Base-by-base conservation (phyloP, 202 grass and related monocot species). In the Setaria viridis region DNA sequence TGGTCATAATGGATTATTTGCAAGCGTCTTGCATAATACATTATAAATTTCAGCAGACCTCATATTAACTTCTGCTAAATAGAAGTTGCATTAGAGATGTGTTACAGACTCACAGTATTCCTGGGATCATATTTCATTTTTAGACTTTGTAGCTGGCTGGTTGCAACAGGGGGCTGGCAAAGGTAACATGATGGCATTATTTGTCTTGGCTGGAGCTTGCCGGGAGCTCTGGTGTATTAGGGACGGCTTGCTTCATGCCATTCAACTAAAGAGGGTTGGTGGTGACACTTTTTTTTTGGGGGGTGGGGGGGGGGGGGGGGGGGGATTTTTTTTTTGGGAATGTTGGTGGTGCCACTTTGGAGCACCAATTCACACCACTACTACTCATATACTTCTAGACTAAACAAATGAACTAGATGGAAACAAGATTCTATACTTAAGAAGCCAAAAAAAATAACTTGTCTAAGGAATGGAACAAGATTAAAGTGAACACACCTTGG, bases 401-500 rank as follows among this genome's bases (percentile, higher is more conserved):
- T 51, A 67, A 37, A 37, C 2, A 53, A 2, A 15, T 67, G 10
- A 79, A n/a, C 3, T 25, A 35, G 13, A 65, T 16, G 63, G 48
- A 76, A 64, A 71, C 47, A 9, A 35, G 6, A 45, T 62, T 82
- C 10, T 13, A 66, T 66, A 17, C 16, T 35, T 42, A 35, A 60
- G 21, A 82, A 82, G 53, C 43, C 70, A 63, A 62, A 82, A 71
- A 60, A 5, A 62, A 30, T 76, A 76, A 1, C n/a, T 46, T 83
- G 2, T 51, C 46, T 37, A 77, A 69, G 73, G 48, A 45, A 82
- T 53, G 5, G 21, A 78, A 80, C 13, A 46, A 59, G 58, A 55
- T 21, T 13, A 51, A 71, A 85, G 37, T 57, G 17, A 88, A 70
- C 79, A 29, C 42, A 99, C 97, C 97, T 94, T 96, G 88, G 77